A percentile compares a stretch with the other conserved stretches of the same genome.
Conservation (phyloP, 78 protist species). For the Dictyostelium purpureum region DNA sequence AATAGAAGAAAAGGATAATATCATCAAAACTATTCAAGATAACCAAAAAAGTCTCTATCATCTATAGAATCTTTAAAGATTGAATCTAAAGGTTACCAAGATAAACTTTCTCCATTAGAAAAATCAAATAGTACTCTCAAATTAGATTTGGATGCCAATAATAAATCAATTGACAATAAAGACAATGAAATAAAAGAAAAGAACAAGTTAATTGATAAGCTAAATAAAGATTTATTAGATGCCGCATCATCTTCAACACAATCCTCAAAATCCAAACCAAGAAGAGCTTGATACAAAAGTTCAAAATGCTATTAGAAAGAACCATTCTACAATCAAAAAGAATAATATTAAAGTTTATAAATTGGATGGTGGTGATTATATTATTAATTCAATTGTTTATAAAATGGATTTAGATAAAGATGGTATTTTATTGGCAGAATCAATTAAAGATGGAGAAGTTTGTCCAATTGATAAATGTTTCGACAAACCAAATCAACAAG, state of each 20-base stretch:
- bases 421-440: too few relatives aligned
- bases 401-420: not conserved
- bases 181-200: not conserved
- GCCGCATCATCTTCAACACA: not conserved
- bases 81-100: too few relatives aligned
- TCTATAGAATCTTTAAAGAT: too few relatives aligned
- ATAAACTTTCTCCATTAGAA: too few relatives aligned
- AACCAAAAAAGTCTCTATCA: too few relatives aligned
- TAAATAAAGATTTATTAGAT: not conserved
- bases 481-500: too few relatives aligned
- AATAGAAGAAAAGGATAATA: not conserved
- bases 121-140: not conserved
- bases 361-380: slow-evolving; percentile 4
- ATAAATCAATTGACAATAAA: not conserved
- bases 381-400: not conserved
- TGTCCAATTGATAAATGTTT: too few relatives aligned
- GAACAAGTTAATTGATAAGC: not conserved
- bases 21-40: too few relatives aligned
- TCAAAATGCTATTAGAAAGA: not conserved
- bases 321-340: not conserved
- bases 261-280: not conserved
- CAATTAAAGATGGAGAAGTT: too few relatives aligned
- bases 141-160: not conserved
- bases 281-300: not conserved
- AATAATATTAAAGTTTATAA: not conserved